Base-by-base conservation (phyloP, 208 protist genomes). In the Trypanosoma rangeli region DNA sequence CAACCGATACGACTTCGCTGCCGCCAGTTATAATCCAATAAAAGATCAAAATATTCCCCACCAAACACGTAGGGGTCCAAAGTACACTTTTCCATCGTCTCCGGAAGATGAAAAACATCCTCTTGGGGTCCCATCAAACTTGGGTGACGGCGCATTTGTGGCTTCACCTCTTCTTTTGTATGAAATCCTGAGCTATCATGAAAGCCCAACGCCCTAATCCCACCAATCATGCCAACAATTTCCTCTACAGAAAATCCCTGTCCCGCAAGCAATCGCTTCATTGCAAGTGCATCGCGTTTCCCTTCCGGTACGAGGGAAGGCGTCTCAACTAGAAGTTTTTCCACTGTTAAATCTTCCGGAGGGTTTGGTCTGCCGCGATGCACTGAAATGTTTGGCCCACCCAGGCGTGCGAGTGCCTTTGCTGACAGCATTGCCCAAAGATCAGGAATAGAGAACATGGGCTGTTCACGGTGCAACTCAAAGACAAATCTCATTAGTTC, bases 41-140 rank as follows among this genome's bases (percentile, higher is more conserved):
- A 68, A 31, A 92, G 71, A 69, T 92, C 78, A 74, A 94, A 96
- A 62, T 96, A 96, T 50, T 94, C 86, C 13, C 80, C 80, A 22
- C 86, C 87, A 82, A 96, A 94, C 4, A 94, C 86, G 69, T 94
- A 96, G 7, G 90, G 90, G 61, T 96, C 87, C 44, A 91, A 74
- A 0, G 90, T 92, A 48, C 83, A 90, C 58, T 96, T 93, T 16
- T 86, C 70, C 18, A 78, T 53, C 7, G 69, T 86, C 29, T 85
- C 76, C 1, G 85, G 84, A 22, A 87, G 46, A 46, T 82, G 76
- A 63, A 85, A 85, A 52, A 83, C 72, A 42, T 88, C 81, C 44
- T 73, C 74, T 24, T 60, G 66, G 0, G 84, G 84, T 1, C 79
- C 84, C 20, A 77, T 61, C 5, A 73, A 33, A 29, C 57, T 62